A percentile compares a stretch with the other conserved stretches of the same genome.
These are phyloP conservation scores for Carnegiea gigantea DNA, from an alignment of 179 eudicot species.

Conservation along the genomic window DNA sequence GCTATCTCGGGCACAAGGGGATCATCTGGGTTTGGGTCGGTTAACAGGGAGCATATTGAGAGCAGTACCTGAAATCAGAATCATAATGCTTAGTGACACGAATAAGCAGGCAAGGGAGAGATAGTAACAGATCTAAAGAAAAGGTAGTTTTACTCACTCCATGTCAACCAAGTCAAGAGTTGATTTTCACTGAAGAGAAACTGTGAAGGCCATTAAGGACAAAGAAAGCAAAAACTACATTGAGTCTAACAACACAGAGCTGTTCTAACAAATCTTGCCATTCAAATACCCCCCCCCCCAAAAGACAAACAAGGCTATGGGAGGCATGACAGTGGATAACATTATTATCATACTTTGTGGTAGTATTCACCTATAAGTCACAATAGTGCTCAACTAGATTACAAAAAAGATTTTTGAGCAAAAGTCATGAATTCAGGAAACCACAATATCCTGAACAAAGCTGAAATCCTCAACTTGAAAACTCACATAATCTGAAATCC, in stretches of 20 bases:
- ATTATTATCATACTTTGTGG: too few relatives aligned
- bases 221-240: not conserved
- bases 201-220: not conserved
- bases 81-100: not conserved
- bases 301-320: too few relatives aligned
- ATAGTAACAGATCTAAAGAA: too few relatives aligned
- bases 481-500: too few relatives aligned
- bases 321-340: not conserved
- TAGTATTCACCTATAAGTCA: too few relatives aligned
- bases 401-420: not conserved
- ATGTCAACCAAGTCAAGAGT: too few relatives aligned
- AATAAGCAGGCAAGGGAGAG: not conserved
- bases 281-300: too few relatives aligned
- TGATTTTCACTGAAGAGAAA: not conserved
- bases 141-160: too few relatives aligned
- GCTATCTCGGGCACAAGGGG: conserved; percentile 49
- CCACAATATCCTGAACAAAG: not conserved
- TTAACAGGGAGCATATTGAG: conserved; percentile 42
- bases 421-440: not conserved
- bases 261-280: not conserved
- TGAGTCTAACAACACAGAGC: not conserved
- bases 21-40: conserved; percentile 44
- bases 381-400: too few relatives aligned
- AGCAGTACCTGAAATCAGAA: conserved; percentile 35
- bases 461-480: not conserved